phyloP scores from a whole-genome alignment of 805 yeast genomes.

The Kuraishia borneana region DNA sequence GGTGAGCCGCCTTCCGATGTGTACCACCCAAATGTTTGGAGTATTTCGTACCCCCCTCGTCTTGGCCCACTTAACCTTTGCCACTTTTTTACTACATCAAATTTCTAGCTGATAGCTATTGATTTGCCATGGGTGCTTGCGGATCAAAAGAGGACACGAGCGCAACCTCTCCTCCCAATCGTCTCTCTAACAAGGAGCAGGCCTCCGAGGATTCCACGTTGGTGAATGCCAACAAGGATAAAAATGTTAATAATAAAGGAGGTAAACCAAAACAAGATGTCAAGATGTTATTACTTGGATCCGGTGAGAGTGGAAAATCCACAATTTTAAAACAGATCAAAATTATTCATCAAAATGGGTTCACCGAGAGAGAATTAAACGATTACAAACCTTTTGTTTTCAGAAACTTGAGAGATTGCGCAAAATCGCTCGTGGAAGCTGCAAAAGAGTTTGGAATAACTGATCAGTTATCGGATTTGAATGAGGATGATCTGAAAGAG shows the following conservation, averaged over 20 bases:
- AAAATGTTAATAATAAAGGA: slow-evolving; percentile 5
- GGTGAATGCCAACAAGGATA: slow-evolving; percentile 12
- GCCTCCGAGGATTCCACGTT: neutral
- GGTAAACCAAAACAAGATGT: slow-evolving; percentile 36
- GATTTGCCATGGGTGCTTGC: slow-evolving; percentile 16
- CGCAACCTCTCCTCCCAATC: neutral
- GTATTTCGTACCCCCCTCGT: too few species aligned
- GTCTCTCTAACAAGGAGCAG: neutral
- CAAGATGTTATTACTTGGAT: slow-evolving; percentile 70
- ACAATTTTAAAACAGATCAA: slow-evolving; percentile 78
- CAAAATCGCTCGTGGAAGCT: slow-evolving; percentile 60
- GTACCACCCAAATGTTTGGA: too few species aligned
- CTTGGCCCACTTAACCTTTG: too few species aligned
- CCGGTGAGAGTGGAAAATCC: slow-evolving; percentile 82
- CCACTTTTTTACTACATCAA: too few species aligned
- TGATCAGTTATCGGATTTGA: slow-evolving; percentile 16
- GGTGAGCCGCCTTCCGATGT: neutral
- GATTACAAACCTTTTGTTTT: slow-evolving; percentile 74
- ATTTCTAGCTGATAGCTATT: too few species aligned
- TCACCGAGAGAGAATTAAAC: slow-evolving; percentile 54
- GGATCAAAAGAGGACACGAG: slow-evolving; percentile 11
- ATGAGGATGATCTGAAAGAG: slow-evolving; percentile 29
- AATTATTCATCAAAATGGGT: slow-evolving; percentile 64
- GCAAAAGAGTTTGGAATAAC: slow-evolving; percentile 38
- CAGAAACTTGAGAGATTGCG: slow-evolving; percentile 68